Evolutionary conservation across 1,139 yeast genomes (phyloP).

Genomic region (Insectozyma bohioensis): DNA sequence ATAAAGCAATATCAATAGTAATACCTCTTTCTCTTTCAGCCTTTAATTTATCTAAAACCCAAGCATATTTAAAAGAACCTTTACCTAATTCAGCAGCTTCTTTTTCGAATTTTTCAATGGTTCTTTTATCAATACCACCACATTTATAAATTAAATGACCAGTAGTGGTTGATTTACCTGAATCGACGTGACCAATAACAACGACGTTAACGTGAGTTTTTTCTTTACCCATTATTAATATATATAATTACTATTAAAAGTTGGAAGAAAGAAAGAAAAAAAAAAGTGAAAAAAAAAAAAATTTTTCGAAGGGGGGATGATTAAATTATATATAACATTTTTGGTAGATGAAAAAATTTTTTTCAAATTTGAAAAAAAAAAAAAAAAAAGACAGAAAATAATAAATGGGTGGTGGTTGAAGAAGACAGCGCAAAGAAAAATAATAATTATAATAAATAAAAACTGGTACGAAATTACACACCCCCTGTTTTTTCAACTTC

Average conservation of each 20-base stretch:
- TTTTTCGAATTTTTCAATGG: constrained; percentile 98
- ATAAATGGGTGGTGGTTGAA: no score
- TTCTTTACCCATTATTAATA: constrained; percentile 68
- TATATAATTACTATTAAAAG: constrained; percentile 6
- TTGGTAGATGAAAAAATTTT: constrained; percentile 4
- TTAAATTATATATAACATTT: constrained; percentile 5
- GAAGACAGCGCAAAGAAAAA: no score
- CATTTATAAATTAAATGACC: constrained; percentile 98
- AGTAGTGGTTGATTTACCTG: constrained; percentile 92
- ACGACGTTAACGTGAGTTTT: constrained; percentile 98
- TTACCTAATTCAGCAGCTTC: constrained; percentile 98
- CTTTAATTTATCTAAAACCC: constrained; percentile 95
- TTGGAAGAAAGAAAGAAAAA: constrained; percentile 4
- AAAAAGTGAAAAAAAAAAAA: constrained; percentile 5
- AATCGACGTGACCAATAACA: constrained; percentile 99
- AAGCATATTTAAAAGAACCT: constrained; percentile 98
- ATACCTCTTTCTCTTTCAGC: constrained; percentile 98
- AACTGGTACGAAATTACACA: no score
- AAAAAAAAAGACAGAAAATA: constrained; percentile 1
- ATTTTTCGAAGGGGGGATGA: constrained; percentile 7
- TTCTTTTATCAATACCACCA: constrained; percentile 94
- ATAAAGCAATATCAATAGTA: constrained; percentile 91
- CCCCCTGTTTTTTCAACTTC: no score
- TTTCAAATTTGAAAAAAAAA: not conserved
- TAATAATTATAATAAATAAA: no score